A percentile compares a stretch with the other conserved stretches of the same genome.
These are phyloP conservation scores for Gossypium trilobum DNA, from an alignment of 441 rosid species.

Conservation along the genomic window DNA sequence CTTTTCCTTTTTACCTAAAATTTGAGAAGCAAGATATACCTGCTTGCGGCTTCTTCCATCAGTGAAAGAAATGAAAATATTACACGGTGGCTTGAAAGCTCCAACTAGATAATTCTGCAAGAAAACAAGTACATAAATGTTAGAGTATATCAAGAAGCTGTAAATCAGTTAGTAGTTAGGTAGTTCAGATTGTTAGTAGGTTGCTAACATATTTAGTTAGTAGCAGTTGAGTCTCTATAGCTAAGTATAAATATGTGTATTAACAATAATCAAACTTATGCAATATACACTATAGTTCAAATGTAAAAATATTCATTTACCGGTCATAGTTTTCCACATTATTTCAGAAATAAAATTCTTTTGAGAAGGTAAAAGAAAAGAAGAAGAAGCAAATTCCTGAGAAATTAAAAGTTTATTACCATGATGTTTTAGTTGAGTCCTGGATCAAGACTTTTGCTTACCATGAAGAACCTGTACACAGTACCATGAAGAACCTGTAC, in stretches of 20 bases:
- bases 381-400: not conserved
- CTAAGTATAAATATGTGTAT: too few relatives aligned
- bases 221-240: too few relatives aligned
- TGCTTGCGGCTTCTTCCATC: constrained; percentile 36
- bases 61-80: constrained; percentile 26
- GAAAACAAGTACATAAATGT: not conserved
- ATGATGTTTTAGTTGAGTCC: constrained; percentile 10
- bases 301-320: too few relatives aligned
- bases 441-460: constrained; percentile 10
- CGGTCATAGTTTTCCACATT: too few relatives aligned
- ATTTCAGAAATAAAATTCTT: not conserved
- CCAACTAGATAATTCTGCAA: constrained; percentile 31
- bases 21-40: constrained; percentile 17
- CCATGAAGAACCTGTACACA: too few relatives aligned
- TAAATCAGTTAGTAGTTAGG: too few relatives aligned
- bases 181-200: too few relatives aligned
- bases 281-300: too few relatives aligned
- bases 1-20: not conserved
- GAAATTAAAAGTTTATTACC: constrained; percentile 15
- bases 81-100: constrained; percentile 39
- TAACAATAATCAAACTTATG: too few relatives aligned
- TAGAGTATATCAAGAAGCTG: too few relatives aligned
- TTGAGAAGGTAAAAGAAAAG: not conserved
- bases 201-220: too few relatives aligned
- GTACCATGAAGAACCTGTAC: constrained; percentile 17